Evolutionary conservation across 2,329 filamentous ascomycete species (phyloP), one percentile per base, ranked within the genome.

Genomic region (Moelleriella libera): DNA sequence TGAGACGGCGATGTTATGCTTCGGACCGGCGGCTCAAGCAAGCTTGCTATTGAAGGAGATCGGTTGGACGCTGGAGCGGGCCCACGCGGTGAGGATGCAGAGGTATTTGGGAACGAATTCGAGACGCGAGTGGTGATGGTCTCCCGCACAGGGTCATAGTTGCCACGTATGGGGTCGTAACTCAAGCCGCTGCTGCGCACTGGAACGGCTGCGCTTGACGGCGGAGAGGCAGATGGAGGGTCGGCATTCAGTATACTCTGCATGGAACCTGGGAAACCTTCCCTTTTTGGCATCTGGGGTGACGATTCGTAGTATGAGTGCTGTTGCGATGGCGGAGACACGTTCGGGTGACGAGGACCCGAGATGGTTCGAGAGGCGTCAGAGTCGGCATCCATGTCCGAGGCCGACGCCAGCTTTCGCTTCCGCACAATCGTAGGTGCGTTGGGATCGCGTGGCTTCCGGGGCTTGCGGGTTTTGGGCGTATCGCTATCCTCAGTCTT

Each of bases 111-210:
- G 45, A 69, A 67, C 52, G 71, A 59, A 63, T 75, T 65, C 53
- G 71, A 59, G 64, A 75, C 64, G 60, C 74, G 67, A 53, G 72
- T 56, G 43, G 76, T 57, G 60, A 82, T 78, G 3, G 77, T 85
- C 57, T 78, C 78, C 41, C 78, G 69, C 45, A 81, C 71, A 1
- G 78, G 78, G 54, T 82, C 78, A 54, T 80, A 82, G 53, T 75
- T 80, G n/a, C 83, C 86, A 44, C 89, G 79, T 53, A 95, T 88
- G 1, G 89, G 89, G 62, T 96, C 89, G 66, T 92, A 96, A 57
- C 84, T 87, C 58, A 88, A 85, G 42, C 88, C 83, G 57, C 84
- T 85, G 11, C 82, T 81, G 45, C 83, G 71, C 45, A 71, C 67
- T 7, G 71, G 69, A 14, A 67, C 59, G 42, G 68, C 50, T 51